Evolutionary conservation across 768 basidiomycete species (phyloP).

Genomic region (Coprinellus micaceus): DNA sequence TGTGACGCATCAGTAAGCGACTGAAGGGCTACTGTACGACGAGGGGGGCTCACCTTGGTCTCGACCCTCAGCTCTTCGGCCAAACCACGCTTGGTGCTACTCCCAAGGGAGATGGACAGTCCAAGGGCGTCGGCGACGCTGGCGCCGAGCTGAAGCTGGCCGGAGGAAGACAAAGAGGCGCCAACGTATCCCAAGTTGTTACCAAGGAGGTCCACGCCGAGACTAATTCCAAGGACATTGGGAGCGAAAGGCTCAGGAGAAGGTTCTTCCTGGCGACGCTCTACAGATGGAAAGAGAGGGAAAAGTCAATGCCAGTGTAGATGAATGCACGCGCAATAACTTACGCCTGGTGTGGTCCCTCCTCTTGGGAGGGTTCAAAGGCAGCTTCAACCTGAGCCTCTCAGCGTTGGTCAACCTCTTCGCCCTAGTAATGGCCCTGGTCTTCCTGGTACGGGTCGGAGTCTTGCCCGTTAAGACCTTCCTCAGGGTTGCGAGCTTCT

Average conservation of each 20-base stretch:
- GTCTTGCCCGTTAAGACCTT: background rate
- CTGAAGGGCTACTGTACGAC: too few species aligned
- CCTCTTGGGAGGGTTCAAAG: background rate
- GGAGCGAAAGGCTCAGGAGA: background rate
- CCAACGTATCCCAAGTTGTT: background rate
- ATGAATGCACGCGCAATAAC: background rate
- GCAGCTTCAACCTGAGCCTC: background rate
- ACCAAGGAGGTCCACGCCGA: background rate
- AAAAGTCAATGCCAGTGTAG: background rate
- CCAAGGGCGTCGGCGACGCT: too few species aligned
- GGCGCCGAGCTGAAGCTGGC: too few species aligned
- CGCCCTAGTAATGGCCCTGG: background rate
- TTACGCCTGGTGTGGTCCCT: background rate
- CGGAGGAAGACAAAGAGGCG: background rate
- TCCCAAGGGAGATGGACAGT: too few species aligned
- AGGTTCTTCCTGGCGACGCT: background rate
- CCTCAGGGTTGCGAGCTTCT: background rate
- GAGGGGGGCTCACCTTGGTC: conserved; percentile 2
- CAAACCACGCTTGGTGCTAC: too few species aligned
- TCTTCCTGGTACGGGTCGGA: background rate
- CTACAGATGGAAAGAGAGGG: background rate
- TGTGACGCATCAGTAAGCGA: too few species aligned
- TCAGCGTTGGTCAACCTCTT: background rate
- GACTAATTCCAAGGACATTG: background rate
- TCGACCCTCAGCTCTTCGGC: background rate